Percentiles rank a stretch among this genome's conserved stretches.
phyloP scores from a whole-genome alignment of 768 basidiomycete species.

The Udeniomyces megalosporus region DNA sequence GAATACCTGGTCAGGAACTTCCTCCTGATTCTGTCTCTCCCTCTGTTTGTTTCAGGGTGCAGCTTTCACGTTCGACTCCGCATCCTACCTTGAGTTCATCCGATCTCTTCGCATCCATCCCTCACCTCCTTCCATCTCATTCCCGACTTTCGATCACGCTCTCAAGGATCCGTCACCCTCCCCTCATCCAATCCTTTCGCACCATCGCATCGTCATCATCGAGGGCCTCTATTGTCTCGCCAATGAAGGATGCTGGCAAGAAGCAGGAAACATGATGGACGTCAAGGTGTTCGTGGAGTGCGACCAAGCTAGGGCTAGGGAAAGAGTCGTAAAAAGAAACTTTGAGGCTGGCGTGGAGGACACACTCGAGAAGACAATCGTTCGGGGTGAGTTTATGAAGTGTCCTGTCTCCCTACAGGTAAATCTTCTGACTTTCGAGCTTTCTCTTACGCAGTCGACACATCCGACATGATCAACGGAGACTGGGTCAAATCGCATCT shows the following conservation, averaged over 20 bases:
- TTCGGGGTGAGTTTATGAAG: not conserved
- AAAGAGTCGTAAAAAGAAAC: not conserved
- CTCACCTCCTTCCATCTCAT: constrained; percentile 31
- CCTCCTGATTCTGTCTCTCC: not conserved
- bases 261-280: constrained; percentile 49
- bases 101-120: constrained; percentile 38
- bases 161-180: constrained; percentile 65
- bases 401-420: not conserved
- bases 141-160: constrained; percentile 74
- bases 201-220: constrained; percentile 63
- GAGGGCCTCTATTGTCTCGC: constrained; percentile 83
- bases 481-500: not conserved
- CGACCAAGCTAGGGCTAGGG: not conserved
- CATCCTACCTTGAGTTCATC: constrained; percentile 55
- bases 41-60: constrained; percentile 35
- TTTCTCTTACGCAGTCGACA: constrained; percentile 13
- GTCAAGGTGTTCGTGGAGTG: constrained; percentile 30
- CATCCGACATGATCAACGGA: constrained; percentile 22
- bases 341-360: constrained; percentile 9
- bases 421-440: not conserved
- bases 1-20: not conserved
- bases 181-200: constrained; percentile 41
- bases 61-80: constrained; percentile 80
- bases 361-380: not conserved
- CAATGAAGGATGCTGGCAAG: constrained; percentile 52